Evolutionary conservation across 257 asterid species (phyloP).

Genomic region (Solanum chiquidenum): DNA sequence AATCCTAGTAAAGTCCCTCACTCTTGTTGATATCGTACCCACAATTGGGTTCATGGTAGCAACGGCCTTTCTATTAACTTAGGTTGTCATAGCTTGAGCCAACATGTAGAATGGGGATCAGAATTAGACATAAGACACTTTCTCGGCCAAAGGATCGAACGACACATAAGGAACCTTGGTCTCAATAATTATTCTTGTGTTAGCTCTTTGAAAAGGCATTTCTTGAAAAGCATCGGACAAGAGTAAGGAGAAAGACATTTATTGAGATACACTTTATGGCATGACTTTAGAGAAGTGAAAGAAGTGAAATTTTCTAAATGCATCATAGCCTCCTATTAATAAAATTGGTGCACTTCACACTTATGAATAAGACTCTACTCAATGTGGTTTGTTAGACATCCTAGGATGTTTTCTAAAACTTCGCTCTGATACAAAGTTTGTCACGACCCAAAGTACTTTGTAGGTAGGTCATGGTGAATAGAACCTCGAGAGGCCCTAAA

Average conservation of each 20-base stretch:
- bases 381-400: not conserved
- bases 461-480: not conserved
- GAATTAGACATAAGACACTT: not conserved
- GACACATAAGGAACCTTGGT: too few species aligned
- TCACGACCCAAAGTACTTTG: fast-evolving
- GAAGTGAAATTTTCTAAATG: too few species aligned
- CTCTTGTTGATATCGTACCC: not conserved
- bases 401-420: not conserved
- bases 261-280: not conserved
- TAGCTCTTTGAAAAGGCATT: not conserved
- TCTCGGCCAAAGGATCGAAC: not conserved
- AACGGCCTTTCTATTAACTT: too few species aligned
- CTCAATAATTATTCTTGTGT: too few species aligned
- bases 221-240: not conserved
- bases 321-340: not conserved
- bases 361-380: not conserved
- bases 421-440: too few species aligned
- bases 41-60: not conserved
- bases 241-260: not conserved
- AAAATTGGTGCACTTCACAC: not conserved
- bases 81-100: not conserved
- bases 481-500: not conserved
- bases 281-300: too few species aligned
- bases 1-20: not conserved
- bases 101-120: not conserved